Percentiles rank a stretch among this genome's conserved stretches.
Conservation (phyloP, 2,329 filamentous ascomycete species). For the Coniosporium tulheliwenetii region DNA sequence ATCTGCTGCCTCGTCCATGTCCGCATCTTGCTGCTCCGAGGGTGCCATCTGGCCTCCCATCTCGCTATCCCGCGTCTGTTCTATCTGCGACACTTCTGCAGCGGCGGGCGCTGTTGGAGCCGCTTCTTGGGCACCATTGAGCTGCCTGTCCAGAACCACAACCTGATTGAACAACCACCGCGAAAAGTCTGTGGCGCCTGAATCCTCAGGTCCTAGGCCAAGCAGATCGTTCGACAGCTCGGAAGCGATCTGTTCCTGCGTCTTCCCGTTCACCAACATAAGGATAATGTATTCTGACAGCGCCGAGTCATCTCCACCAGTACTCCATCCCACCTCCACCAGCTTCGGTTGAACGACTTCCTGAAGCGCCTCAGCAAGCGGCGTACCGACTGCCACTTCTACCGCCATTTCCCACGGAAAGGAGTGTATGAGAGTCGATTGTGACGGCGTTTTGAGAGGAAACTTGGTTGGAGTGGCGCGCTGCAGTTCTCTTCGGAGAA, state of each 20-base stretch:
- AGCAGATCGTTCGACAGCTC: conserved; percentile 84
- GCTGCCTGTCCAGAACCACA: conserved; percentile 45
- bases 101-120: conserved; percentile 3
- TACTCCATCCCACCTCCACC: conserved; percentile 82
- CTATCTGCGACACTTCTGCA: conserved; percentile 4
- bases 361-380: conserved; percentile 71
- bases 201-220: conserved; percentile 66
- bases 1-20: conserved; percentile 49
- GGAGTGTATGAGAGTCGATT: background rate
- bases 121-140: conserved; percentile 34
- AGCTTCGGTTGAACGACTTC: conserved; percentile 78
- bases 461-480: too few relatives aligned
- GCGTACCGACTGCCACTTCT: conserved; percentile 62
- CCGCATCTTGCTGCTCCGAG: conserved; percentile 43
- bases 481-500: too few relatives aligned
- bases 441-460: too few relatives aligned
- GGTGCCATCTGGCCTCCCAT: background rate
- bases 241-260: conserved; percentile 71
- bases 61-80: background rate
- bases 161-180: conserved; percentile 90
- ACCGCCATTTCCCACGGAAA: conserved; percentile 46
- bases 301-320: conserved; percentile 63
- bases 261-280: conserved; percentile 93
- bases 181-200: conserved; percentile 68
- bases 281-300: conserved; percentile 93